Conservation (phyloP, 2,329 filamentous ascomycete genomes). For the Apiospora hydei region DNA sequence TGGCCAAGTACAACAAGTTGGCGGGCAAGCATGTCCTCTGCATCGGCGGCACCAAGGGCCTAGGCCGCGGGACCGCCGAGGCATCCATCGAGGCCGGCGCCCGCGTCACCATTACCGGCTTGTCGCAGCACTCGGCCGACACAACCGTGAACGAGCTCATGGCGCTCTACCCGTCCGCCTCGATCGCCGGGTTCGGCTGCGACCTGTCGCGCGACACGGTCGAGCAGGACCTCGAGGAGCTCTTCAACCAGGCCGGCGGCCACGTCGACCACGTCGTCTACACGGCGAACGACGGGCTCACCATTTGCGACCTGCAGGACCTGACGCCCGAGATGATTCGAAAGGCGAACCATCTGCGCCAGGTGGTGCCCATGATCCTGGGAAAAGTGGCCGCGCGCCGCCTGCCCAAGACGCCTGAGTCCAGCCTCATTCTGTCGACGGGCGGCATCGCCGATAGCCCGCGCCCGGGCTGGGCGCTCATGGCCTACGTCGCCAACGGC, state of each 20-base stretch:
- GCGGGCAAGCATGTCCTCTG: constrained; percentile 41
- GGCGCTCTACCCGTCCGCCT: constrained; percentile 30
- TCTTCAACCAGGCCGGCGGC: constrained; percentile 31
- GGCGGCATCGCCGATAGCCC: constrained; percentile 37
- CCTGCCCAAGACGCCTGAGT: constrained; percentile 33
- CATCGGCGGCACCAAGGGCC: constrained; percentile 39
- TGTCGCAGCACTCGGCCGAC: constrained; percentile 32
- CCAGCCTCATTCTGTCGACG: constrained; percentile 37
- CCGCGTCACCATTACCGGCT: constrained; percentile 37
- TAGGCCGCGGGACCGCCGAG: constrained; percentile 40
- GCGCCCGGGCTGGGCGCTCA: constrained; percentile 32
- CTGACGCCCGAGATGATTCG: constrained; percentile 39
- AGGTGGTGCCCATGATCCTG: constrained; percentile 43
- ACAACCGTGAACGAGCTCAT: constrained; percentile 33
- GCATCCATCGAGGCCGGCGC: constrained; percentile 36
- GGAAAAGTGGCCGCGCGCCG: constrained; percentile 42
- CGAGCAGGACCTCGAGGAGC: constrained; percentile 36
- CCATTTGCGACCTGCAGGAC: constrained; percentile 31
- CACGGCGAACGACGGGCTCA: constrained; percentile 42
- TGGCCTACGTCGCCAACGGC: constrained; percentile 36
- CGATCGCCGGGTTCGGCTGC: constrained; percentile 33
- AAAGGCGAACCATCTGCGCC: constrained; percentile 39
- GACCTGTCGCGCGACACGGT: constrained; percentile 34
- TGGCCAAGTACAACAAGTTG: constrained; percentile 43
- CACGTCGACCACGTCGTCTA: constrained; percentile 39